Base-by-base conservation (phyloP, 169 alveolate species). In the Amoebophrya sp. region DNA sequence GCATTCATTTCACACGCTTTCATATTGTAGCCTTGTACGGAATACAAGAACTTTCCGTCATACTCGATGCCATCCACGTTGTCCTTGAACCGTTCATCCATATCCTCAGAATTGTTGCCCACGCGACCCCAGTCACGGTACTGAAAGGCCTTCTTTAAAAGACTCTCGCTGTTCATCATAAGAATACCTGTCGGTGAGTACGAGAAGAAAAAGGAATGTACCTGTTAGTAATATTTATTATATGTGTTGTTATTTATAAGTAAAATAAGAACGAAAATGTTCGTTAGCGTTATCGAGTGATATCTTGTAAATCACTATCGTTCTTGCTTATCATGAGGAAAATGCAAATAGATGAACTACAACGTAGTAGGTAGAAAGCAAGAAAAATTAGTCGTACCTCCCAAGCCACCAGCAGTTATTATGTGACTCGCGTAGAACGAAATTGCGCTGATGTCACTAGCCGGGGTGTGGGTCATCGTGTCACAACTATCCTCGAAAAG, bases 341-440 rank as follows among this genome's bases (percentile, higher is more conserved):
- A n/a, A n/a, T n/a, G n/a, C n/a, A n/a, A n/a, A n/a, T n/a, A n/a
- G n/a, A n/a, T n/a, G n/a, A n/a, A n/a, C n/a, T n/a, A n/a, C n/a
- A n/a, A n/a, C 89, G 41, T 12, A 77, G 34, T 33, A 77, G 36
- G 10, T 14, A 26, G n/a, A 40, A 29, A 14, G 14, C 34, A 40
- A 33, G n/a, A 29, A 78, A 14, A 18, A 10, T 0, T 24, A 18
- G 18, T 40, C 77, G 2, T 40, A 41, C 93, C 93, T 40, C 93
- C 93, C 26, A 92, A n/a, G 54, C 93, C 93, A 12, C 93, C 93
- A 29, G 92, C 93, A 10, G 93, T 92, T 83, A 92, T 92, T 90
- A 92, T 92, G 90, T 92, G 93, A 38, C 92, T 89, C 12, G 93
- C 93, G 40, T 92, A 92, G 90, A 92, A 92, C 0, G 93, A 92